phyloP scores from a whole-genome alignment of 345 rosid genomes.

The Pistacia vera region DNA sequence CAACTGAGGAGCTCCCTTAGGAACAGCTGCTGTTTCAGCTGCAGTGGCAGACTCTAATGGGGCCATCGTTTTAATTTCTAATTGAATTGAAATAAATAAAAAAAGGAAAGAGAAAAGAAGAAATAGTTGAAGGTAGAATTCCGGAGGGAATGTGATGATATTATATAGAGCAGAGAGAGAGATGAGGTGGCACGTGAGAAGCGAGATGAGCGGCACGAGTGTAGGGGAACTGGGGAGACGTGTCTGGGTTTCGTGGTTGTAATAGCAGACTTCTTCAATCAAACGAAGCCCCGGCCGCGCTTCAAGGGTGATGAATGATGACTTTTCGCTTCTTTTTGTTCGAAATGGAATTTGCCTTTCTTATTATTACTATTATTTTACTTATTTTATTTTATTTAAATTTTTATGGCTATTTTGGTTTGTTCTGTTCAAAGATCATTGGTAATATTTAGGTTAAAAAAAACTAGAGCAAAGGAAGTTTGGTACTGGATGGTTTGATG shows the following conservation, averaged over 20 bases:
- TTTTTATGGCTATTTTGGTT: too few species aligned
- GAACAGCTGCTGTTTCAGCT: slow-evolving; percentile 37
- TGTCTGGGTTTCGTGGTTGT: slow-evolving; percentile 13
- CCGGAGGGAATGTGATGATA: neutral
- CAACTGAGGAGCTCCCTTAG: slow-evolving; percentile 39
- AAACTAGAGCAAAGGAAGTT: too few species aligned
- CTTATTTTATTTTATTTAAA: too few species aligned
- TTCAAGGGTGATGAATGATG: neutral
- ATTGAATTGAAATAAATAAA: neutral
- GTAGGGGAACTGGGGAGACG: slow-evolving; percentile 20
- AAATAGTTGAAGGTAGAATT: neutral
- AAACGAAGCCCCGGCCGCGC: slow-evolving; percentile 8
- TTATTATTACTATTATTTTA: neutral
- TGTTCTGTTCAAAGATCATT: too few species aligned
- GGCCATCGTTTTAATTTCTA: neutral
- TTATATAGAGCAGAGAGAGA: slow-evolving; percentile 2
- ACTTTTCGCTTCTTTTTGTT: neutral
- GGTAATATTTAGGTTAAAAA: too few species aligned
- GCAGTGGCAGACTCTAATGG: slow-evolving; percentile 62
- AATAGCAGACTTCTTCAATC: slow-evolving; percentile 20
- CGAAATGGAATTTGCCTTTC: neutral
- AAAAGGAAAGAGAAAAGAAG: neutral
- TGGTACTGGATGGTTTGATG: too few species aligned
- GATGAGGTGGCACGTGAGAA: slow-evolving; percentile 26
- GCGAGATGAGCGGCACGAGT: slow-evolving; percentile 20